Evolutionary conservation across 768 basidiomycete species (phyloP).

Genomic region (Mycena albidolilacea): DNA sequence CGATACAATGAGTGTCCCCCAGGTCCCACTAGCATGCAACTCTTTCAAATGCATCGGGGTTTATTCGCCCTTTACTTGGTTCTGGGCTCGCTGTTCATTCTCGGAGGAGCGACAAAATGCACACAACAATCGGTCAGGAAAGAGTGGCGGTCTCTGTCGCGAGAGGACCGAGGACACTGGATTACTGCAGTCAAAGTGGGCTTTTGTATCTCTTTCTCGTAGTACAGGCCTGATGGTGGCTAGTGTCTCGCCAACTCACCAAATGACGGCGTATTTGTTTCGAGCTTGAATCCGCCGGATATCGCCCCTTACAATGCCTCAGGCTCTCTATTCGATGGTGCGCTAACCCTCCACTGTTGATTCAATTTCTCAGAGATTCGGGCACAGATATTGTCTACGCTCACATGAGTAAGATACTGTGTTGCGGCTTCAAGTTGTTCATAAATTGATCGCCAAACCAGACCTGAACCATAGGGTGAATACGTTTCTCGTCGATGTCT

Average conservation of each 20-base stretch:
- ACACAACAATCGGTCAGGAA: slow-evolving; percentile 12
- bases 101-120: slow-evolving; percentile 2
- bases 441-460: not conserved
- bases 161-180: slow-evolving; percentile 13
- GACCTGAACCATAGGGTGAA: slow-evolving; percentile 8
- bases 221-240: not conserved
- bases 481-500: not conserved
- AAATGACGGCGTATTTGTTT: slow-evolving; percentile 15
- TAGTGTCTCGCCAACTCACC: slow-evolving; percentile 42
- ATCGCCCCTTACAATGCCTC: slow-evolving; percentile 40
- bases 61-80: not conserved
- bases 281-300: slow-evolving; percentile 30
- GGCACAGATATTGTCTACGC: slow-evolving; percentile 38
- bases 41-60: not conserved
- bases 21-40: too few relatives aligned
- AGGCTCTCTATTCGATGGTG: slow-evolving; percentile 43
- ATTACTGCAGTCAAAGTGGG: slow-evolving; percentile 32
- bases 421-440: not conserved
- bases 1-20: not conserved
- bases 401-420: slow-evolving; percentile 38
- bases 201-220: not conserved
- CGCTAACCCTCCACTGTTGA: too few relatives aligned
- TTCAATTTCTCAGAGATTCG: not conserved
- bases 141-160: slow-evolving; percentile 24
- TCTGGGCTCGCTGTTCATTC: not conserved